Evolutionary conservation across 371 early-diverging fungal species (phyloP).

Genomic region (Mucor velutinosus): DNA sequence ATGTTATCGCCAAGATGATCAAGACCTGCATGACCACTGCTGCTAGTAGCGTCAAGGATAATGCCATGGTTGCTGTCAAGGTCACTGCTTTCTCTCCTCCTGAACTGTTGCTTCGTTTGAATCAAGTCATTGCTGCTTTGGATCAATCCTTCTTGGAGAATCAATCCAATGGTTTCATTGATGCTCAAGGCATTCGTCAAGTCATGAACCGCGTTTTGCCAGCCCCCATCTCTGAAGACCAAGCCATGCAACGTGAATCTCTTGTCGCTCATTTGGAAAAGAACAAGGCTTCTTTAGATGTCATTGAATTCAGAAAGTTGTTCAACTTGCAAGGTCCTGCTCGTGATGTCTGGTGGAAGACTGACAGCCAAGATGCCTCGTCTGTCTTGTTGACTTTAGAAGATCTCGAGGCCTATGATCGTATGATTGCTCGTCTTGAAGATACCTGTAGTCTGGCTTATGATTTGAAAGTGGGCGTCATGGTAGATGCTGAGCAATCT

Average conservation of each 20-base stretch:
- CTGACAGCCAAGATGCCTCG: slow-evolving; percentile 4
- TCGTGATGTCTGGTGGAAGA: slow-evolving; percentile 45
- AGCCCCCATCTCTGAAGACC: slow-evolving; percentile 22
- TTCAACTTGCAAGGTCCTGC: slow-evolving; percentile 39
- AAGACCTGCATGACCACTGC: slow-evolving; percentile 74
- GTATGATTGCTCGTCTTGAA: slow-evolving; percentile 67
- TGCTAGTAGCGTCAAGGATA: slow-evolving; percentile 38
- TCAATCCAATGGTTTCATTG: slow-evolving; percentile 28
- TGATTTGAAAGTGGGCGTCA: slow-evolving; percentile 68
- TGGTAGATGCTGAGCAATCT: slow-evolving; percentile 95
- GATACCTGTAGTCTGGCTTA: slow-evolving; percentile 66
- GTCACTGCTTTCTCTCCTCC: slow-evolving; percentile 87
- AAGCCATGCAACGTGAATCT: slow-evolving; percentile 20
- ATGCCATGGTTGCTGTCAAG: slow-evolving; percentile 83
- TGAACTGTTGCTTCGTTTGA: slow-evolving; percentile 72
- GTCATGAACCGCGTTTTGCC: slow-evolving; percentile 32
- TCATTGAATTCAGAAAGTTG: slow-evolving; percentile 34
- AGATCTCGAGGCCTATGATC: slow-evolving; percentile 77
- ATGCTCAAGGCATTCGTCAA: slow-evolving; percentile 27
- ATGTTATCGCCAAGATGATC: slow-evolving; percentile 66
- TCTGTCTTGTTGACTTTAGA: slow-evolving; percentile 28
- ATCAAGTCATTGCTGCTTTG: slow-evolving; percentile 50
- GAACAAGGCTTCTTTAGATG: slow-evolving; percentile 25
- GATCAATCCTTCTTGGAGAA: slow-evolving; percentile 43
- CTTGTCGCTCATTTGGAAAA: slow-evolving; percentile 18